phyloP scores from a whole-genome alignment of 306 rosid genomes.

The Echinosophora koreensis region DNA sequence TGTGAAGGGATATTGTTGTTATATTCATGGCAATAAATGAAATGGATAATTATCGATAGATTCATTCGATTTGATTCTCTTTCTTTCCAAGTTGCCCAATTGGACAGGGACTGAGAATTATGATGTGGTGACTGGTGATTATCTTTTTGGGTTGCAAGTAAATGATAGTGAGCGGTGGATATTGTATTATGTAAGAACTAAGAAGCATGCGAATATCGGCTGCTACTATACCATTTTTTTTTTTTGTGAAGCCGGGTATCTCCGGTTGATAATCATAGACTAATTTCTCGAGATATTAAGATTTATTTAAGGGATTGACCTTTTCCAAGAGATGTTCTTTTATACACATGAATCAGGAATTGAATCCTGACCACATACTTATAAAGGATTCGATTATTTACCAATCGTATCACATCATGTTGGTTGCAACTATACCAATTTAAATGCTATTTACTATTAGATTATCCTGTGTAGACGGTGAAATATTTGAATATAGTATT shows the following conservation, averaged over 20 bases:
- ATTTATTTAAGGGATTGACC: no score
- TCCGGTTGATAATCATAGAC: no score
- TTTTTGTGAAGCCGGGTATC: no score
- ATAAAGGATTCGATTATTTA: no score
- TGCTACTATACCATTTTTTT: neutral
- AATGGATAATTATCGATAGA: conserved; percentile 39
- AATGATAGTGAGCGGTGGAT: neutral
- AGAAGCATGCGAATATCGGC: conserved; percentile 1
- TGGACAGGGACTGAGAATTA: conserved; percentile 40
- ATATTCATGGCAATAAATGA: neutral
- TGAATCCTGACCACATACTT: no score
- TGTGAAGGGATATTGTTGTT: neutral
- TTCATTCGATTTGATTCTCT: conserved; percentile 31
- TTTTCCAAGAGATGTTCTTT: no score
- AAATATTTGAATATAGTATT: neutral
- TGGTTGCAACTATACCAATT: no score
- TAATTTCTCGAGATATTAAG: no score
- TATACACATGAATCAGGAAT: no score
- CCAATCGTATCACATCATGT: no score
- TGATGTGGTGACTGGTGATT: neutral
- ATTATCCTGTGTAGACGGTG: neutral
- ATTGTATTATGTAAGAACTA: no score
- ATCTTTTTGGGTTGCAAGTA: neutral
- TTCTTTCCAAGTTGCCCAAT: conserved; percentile 45
- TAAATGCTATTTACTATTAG: neutral